Percentiles rank a stretch among this genome's conserved stretches.
Evolutionary conservation across 345 rosid genomes (phyloP).

Genomic region (Gossypium herbaceum): DNA sequence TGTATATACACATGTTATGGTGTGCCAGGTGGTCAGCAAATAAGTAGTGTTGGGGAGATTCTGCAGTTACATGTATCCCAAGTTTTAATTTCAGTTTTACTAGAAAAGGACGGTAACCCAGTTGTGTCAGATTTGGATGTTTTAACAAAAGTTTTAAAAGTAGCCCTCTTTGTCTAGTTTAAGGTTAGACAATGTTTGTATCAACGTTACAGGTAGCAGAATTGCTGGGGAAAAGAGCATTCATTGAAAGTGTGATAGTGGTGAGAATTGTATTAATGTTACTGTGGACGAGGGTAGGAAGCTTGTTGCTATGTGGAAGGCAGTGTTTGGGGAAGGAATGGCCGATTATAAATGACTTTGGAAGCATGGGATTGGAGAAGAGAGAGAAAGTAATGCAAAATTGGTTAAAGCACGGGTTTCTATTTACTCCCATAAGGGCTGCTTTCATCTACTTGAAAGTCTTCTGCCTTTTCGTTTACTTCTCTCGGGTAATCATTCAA

Average conservation of each 20-base stretch:
- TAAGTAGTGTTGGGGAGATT: neutral
- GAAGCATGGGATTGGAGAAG: conserved; percentile 40
- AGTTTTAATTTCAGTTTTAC: neutral
- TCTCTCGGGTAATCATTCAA: conserved; percentile 47
- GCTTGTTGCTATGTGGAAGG: conserved; percentile 59
- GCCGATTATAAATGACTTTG: conserved; percentile 52
- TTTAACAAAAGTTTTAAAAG: conserved; percentile 20
- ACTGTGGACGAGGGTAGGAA: conserved; percentile 68
- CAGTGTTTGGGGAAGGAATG: conserved; percentile 39
- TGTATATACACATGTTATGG: too few relatives aligned
- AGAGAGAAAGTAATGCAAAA: conserved; percentile 58
- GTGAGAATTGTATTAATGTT: conserved; percentile 39
- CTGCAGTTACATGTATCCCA: neutral
- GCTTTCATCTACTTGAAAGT: conserved; percentile 45
- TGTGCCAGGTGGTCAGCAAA: neutral
- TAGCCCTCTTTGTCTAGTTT: conserved; percentile 12
- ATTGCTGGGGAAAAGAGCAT: conserved; percentile 22
- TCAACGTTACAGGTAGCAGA: conserved; percentile 36
- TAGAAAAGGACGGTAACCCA: neutral
- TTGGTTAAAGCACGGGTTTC: conserved; percentile 36
- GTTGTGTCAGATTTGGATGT: neutral
- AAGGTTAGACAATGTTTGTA: too few relatives aligned
- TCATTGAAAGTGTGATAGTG: conserved; percentile 29
- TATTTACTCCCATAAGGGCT: conserved; percentile 47
- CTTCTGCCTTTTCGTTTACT: conserved; percentile 40